Evolutionary conservation across 352 stramenopile genomes (phyloP).

Genomic region (Thraustochytrium sp.): DNA sequence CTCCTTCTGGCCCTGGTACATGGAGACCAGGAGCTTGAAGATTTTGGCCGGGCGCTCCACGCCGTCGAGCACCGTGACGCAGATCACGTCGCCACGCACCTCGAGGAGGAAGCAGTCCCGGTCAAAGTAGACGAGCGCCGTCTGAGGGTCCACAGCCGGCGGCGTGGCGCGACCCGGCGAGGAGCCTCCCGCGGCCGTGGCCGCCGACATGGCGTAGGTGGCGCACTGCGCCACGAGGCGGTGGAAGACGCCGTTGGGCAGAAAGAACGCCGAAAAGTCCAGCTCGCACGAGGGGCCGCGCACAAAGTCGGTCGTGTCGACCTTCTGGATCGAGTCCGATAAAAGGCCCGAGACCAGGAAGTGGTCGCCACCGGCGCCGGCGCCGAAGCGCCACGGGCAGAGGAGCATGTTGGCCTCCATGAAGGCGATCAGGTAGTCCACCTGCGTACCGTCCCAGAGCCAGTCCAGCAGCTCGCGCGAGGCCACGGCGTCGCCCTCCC

Average conservation of each 20-base stretch:
- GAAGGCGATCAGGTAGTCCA: slow-evolving; percentile 19
- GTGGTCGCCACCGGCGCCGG: neutral
- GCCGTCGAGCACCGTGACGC: too few relatives aligned
- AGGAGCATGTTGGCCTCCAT: slow-evolving; percentile 11
- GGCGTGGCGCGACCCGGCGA: too few relatives aligned
- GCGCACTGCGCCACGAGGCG: neutral
- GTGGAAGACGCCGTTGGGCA: slow-evolving; percentile 12
- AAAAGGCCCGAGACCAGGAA: slow-evolving; percentile 16
- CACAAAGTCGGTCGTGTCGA: neutral
- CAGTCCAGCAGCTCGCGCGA: neutral
- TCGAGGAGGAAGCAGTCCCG: too few relatives aligned
- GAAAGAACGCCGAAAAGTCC: slow-evolving; percentile 29
- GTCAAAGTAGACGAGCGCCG: neutral
- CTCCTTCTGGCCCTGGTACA: too few relatives aligned
- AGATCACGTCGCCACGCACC: too few relatives aligned
- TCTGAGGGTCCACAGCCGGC: neutral
- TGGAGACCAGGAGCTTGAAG: too few relatives aligned
- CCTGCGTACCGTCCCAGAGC: neutral
- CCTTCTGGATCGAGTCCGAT: neutral
- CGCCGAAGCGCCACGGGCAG: neutral
- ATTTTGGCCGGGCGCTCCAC: too few relatives aligned
- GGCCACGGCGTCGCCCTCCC: neutral
- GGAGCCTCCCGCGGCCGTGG: too few relatives aligned
- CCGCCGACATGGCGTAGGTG: too few relatives aligned
- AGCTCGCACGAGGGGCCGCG: neutral